phyloP scores from a whole-genome alignment of 2,329 filamentous ascomycete species.

The Aspergillus texensis region DNA sequence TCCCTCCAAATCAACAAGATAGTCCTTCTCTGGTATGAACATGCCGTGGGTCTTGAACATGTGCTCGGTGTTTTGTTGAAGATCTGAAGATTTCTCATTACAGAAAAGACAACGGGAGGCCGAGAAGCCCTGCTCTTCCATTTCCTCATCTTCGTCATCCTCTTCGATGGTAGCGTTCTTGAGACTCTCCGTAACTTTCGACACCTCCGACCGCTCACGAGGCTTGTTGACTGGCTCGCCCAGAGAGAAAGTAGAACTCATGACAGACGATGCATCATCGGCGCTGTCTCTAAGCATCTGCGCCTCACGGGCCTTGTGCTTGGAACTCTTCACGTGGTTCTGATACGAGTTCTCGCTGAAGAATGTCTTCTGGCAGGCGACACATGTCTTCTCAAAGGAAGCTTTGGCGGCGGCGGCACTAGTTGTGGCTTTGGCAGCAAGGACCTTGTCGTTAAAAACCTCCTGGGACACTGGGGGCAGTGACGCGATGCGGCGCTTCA shows the following conservation, averaged over 20 bases:
- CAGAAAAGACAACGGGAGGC: conserved; percentile 80
- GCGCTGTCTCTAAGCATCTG: conserved; percentile 48
- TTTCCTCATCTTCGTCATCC: conserved; percentile 54
- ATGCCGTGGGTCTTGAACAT: conserved; percentile 94
- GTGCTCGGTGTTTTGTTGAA: conserved; percentile 77
- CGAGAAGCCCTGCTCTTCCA: conserved; percentile 49
- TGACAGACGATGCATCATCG: conserved; percentile 77
- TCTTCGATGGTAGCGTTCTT: conserved; percentile 64
- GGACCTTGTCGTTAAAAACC: conserved; percentile 91
- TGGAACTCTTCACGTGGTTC: conserved; percentile 89
- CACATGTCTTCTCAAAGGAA: conserved; percentile 81
- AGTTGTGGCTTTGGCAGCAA: conserved; percentile 83
- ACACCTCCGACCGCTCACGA: conserved; percentile 72
- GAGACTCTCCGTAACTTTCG: conserved; percentile 74
- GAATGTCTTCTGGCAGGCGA: conserved; percentile 85
- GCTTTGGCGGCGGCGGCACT: conserved; percentile 85
- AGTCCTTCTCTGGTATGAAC: conserved; percentile 90
- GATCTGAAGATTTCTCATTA: conserved; percentile 77
- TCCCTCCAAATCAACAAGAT: conserved; percentile 79
- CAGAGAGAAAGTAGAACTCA: conserved; percentile 89
- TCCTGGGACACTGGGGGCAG: conserved; percentile 90
- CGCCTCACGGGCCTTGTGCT: conserved; percentile 74
- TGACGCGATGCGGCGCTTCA: conserved; percentile 89
- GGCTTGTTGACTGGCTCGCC: conserved; percentile 69
- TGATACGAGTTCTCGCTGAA: conserved; percentile 95